Conservation (phyloP, 148 eudicot genomes). For the Linanthus parryae region DNA sequence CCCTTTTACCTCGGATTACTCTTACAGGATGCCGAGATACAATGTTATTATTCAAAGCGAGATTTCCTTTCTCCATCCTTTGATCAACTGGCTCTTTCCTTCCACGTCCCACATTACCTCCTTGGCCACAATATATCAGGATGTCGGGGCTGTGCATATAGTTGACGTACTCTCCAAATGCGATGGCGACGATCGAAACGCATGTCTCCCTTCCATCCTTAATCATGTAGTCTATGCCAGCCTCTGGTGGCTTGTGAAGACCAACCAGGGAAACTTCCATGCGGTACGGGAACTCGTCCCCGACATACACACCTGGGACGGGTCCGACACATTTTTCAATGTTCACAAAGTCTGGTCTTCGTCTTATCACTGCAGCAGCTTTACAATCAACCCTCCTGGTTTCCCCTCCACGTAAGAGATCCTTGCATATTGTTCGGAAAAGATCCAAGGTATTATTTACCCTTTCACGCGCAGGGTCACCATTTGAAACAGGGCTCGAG, state of each 20-base stretch:
- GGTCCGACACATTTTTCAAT: constrained; percentile 57
- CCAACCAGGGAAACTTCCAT: constrained; percentile 91
- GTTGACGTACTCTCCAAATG: constrained; percentile 91
- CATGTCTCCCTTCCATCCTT: constrained; percentile 42
- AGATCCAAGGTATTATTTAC: too few species aligned
- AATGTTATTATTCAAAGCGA: constrained; percentile 79
- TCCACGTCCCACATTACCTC: constrained; percentile 57
- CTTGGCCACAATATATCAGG: constrained; percentile 78
- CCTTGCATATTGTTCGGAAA: too few species aligned
- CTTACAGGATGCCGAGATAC: constrained; percentile 68
- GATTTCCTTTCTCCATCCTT: constrained; percentile 89
- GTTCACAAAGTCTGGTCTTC: too few species aligned
- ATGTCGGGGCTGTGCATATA: constrained; percentile 66
- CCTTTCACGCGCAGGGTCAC: too few species aligned
- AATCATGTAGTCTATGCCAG: constrained; percentile 81
- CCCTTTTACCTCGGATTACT: constrained; percentile 78
- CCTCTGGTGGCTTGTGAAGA: constrained; percentile 88
- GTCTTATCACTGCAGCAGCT: too few species aligned
- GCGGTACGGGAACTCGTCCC: constrained; percentile 84
- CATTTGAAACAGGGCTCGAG: too few species aligned
- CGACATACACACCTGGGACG: constrained; percentile 80
- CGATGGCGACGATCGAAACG: constrained; percentile 80
- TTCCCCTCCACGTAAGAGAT: too few species aligned
- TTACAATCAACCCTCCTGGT: too few species aligned
- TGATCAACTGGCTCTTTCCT: constrained; percentile 65